Base-by-base conservation (phyloP, 495 filamentous ascomycete species). In the Podospora conica region DNA sequence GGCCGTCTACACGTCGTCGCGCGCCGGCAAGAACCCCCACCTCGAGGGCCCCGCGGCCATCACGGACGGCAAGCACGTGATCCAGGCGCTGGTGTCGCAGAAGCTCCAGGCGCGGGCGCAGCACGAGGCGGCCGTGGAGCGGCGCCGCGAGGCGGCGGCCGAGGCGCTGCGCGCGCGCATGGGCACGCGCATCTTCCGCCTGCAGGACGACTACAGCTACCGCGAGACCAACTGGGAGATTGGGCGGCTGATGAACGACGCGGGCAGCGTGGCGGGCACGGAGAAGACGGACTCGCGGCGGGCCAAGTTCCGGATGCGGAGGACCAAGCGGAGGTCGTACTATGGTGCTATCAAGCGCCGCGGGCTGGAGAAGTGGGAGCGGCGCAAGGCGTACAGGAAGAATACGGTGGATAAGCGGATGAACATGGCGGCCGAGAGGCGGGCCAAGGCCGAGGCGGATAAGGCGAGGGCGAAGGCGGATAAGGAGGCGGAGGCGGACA, bases 181-280 rank as follows among this genome's bases (percentile, higher is more conserved):
- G 63, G 76, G 75, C 27, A 77, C 65, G 61, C 76, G 66, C 75
- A 69, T 82, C 8, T 73, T 85, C 40, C 79, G 82, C 64, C 74
- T 93, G 66, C 82, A 86, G 56, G 80, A 83, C 6, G 88, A 91
- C 62, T 92, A 93, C 77, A 88, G 89, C 79, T 93, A 91, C 77
- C 85, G 91, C 65, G 88, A 93, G 80, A 82, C 86, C 61, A 96
- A 95, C 78, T 94, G 89, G 89, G 78, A 87, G 74, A 93, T 97
- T 79, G 93, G 92, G 62, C 79, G 77, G 1, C 63, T 83, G 29
- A 72, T 82, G 1, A 71, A 71, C 55, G 71, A 73, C 40, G 66
- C 58, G 20, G 74, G 75, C 53, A 64, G 31, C 59, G 64, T 75
- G 3, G 66, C 70, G 3, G 74, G 75, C 33, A 68, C 73, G 3